These are phyloP conservation scores for Oleoguttula mirabilis DNA, from an alignment of 495 filamentous ascomycete genomes.

Conservation along the genomic window DNA sequence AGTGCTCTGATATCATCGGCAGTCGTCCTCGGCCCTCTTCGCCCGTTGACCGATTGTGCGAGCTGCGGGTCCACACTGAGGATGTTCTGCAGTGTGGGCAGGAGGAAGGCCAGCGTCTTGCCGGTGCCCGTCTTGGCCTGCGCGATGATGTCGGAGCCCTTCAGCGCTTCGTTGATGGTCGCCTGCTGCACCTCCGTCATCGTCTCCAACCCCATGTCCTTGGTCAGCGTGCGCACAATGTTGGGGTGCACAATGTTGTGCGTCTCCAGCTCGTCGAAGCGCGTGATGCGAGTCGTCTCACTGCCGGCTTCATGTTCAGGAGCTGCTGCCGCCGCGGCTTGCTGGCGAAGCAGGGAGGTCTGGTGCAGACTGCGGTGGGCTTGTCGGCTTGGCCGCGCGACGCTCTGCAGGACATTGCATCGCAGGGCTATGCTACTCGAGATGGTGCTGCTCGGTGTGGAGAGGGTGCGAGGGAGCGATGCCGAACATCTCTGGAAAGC, in stretches of 20 bases:
- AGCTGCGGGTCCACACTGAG: slow-evolving; percentile 48
- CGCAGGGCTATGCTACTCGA: slow-evolving; percentile 4
- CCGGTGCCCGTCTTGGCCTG: slow-evolving; percentile 38
- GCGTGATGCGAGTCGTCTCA: slow-evolving; percentile 37
- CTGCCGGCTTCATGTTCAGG: neutral
- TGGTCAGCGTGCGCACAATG: slow-evolving; percentile 57
- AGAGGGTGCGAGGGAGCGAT: slow-evolving; percentile 23
- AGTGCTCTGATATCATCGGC: slow-evolving; percentile 70
- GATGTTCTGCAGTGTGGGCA: slow-evolving; percentile 40
- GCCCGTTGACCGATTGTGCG: slow-evolving; percentile 20
- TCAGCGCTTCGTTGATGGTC: slow-evolving; percentile 66
- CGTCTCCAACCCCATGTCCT: slow-evolving; percentile 60
- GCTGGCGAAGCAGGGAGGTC: slow-evolving; percentile 10
- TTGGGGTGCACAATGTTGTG: slow-evolving; percentile 49
- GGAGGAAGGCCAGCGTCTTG: slow-evolving; percentile 35
- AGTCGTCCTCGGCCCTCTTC: slow-evolving; percentile 26
- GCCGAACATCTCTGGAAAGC: slow-evolving; percentile 28
- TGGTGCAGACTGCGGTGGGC: slow-evolving; percentile 11
- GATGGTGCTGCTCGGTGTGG: slow-evolving; percentile 2
- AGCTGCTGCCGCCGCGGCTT: slow-evolving; percentile 11
- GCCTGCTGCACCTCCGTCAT: slow-evolving; percentile 90
- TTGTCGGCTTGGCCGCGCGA: neutral
- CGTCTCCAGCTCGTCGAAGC: slow-evolving; percentile 56
- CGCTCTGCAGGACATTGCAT: neutral
- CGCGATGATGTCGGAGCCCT: slow-evolving; percentile 58